A percentile compares a stretch with the other conserved stretches of the same genome.
Evolutionary conservation across 2,329 filamentous ascomycete species (phyloP).

Genomic region (Ophiosphaerella narmari): DNA sequence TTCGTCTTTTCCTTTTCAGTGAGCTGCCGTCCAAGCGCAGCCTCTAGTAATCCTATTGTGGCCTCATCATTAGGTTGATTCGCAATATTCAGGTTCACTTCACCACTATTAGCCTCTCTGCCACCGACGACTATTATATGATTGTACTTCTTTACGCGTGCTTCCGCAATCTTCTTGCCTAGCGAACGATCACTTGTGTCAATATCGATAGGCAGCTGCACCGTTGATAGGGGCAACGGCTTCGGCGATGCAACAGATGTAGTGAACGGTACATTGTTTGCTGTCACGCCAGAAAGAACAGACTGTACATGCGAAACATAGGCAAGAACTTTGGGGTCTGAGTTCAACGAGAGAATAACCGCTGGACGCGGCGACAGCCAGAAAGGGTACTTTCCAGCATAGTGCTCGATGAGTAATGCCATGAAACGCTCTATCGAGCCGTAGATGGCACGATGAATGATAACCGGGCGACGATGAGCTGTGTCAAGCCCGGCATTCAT

Average conservation of each 20-base stretch:
- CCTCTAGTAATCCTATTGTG: slow-evolving; percentile 42
- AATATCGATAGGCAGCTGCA: slow-evolving; percentile 71
- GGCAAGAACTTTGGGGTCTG: slow-evolving; percentile 58
- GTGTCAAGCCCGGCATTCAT: slow-evolving; percentile 45
- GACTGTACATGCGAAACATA: slow-evolving; percentile 51
- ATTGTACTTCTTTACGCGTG: slow-evolving; percentile 73
- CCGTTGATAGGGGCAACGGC: slow-evolving; percentile 55
- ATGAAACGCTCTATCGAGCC: slow-evolving; percentile 85
- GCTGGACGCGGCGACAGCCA: slow-evolving; percentile 85
- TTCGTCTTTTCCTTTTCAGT: slow-evolving; percentile 18
- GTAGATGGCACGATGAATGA: slow-evolving; percentile 83
- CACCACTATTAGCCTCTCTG: slow-evolving; percentile 31
- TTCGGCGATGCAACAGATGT: slow-evolving; percentile 27
- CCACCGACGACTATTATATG: slow-evolving; percentile 73
- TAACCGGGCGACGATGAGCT: slow-evolving; percentile 62
- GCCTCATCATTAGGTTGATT: slow-evolving; percentile 45
- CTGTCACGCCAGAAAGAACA: slow-evolving; percentile 33
- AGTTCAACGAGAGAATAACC: slow-evolving; percentile 73
- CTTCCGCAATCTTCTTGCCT: slow-evolving; percentile 71
- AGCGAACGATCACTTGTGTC: slow-evolving; percentile 68
- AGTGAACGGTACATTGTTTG: slow-evolving; percentile 12
- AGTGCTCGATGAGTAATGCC: slow-evolving; percentile 83
- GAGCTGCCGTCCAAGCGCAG: slow-evolving; percentile 16
- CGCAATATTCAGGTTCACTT: slow-evolving; percentile 36
- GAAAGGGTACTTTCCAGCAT: slow-evolving; percentile 78